Conservation (phyloP, 1,139 yeast genomes). For the Taiozyma sp. region DNA sequence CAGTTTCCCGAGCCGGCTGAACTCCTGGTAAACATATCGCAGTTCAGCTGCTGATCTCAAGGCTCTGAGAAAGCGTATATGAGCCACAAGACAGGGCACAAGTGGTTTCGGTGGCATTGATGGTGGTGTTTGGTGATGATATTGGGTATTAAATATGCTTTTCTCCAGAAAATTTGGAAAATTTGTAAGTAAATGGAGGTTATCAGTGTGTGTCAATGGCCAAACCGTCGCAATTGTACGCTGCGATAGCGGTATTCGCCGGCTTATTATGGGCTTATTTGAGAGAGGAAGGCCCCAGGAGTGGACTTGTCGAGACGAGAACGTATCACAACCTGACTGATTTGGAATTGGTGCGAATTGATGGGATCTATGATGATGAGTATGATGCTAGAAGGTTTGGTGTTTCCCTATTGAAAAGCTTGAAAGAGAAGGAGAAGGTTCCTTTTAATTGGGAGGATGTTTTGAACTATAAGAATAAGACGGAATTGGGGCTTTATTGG, state of each 20-base stretch:
- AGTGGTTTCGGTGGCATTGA: neutral
- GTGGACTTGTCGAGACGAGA: neutral
- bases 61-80: slow-evolving; percentile 11
- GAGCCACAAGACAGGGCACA: slow-evolving; percentile 10
- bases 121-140: neutral
- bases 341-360: neutral
- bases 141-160: neutral
- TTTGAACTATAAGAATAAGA: slow-evolving; percentile 8
- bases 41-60: slow-evolving; percentile 6
- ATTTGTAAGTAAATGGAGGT: no score
- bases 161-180: neutral
- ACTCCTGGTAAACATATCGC: slow-evolving; percentile 10
- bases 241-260: neutral
- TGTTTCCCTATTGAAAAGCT: slow-evolving; percentile 7
- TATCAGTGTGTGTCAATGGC: neutral
- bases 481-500: slow-evolving; percentile 12
- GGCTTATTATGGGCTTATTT: neutral
- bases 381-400: slow-evolving; percentile 12
- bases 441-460: slow-evolving; percentile 11
- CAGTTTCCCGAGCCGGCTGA: slow-evolving; percentile 9
- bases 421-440: neutral
- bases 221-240: neutral
- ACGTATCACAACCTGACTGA: neutral
- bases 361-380: neutral
- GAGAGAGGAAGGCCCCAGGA: neutral